These are phyloP conservation scores for Bauhinia variegata DNA, from an alignment of 306 rosid species.

Conservation along the genomic window DNA sequence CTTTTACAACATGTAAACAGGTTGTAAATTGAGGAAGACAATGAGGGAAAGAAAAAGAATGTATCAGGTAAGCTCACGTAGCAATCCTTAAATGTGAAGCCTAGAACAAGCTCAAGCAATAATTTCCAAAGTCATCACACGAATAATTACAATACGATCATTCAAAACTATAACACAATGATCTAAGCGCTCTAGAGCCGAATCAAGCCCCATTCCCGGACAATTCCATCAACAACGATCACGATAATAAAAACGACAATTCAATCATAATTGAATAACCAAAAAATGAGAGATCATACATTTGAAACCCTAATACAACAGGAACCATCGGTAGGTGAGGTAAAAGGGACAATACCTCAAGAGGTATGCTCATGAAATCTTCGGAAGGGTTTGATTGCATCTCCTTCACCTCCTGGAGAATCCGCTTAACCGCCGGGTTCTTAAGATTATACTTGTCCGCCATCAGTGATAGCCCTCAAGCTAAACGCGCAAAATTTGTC, in stretches of 20 bases:
- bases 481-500: not conserved
- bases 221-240: not conserved
- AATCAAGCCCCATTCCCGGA: not conserved
- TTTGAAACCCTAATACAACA: constrained; percentile 33
- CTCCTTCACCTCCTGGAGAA: constrained; percentile 92
- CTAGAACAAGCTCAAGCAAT: constrained; percentile 19
- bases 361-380: constrained; percentile 95
- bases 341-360: constrained; percentile 59
- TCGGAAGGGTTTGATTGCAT: constrained; percentile 95
- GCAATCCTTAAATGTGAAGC: no score
- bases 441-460: constrained; percentile 84
- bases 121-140: not conserved
- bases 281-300: not conserved
- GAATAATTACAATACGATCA: not conserved
- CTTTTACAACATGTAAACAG: not conserved
- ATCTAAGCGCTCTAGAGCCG: not conserved
- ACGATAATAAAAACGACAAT: not conserved
- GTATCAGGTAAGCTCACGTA: not conserved
- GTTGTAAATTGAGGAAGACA: constrained; percentile 7
- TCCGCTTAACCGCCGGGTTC: constrained; percentile 94
- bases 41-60: not conserved
- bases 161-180: not conserved
- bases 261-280: not conserved
- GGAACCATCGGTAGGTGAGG: not conserved
- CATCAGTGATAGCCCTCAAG: constrained; percentile 24